Evolutionary conservation across 1,139 yeast species (phyloP).

Genomic region (Sugiyamaella japonica): DNA sequence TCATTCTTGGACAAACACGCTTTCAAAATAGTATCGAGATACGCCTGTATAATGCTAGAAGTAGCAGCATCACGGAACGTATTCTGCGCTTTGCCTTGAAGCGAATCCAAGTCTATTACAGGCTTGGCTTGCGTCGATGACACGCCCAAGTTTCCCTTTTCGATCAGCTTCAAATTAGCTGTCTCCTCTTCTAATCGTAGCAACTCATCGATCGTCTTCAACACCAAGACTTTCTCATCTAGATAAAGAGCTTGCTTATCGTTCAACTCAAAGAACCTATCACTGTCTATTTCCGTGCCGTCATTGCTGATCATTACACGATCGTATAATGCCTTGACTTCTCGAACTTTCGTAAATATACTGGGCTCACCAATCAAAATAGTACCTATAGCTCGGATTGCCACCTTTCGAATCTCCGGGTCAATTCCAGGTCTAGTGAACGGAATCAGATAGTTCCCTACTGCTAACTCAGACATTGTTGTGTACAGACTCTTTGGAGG

Average conservation of each 20-base stretch:
- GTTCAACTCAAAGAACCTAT: not conserved
- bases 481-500: constrained; percentile 47
- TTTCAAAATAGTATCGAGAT: constrained; percentile 5
- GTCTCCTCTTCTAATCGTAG: constrained; percentile 47
- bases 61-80: constrained; percentile 51
- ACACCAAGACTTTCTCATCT: constrained; percentile 50
- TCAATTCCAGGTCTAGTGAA: constrained; percentile 48
- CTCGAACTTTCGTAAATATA: constrained; percentile 56
- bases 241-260: constrained; percentile 17
- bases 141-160: constrained; percentile 22
- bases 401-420: constrained; percentile 47
- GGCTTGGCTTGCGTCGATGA: not conserved
- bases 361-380: constrained; percentile 63
- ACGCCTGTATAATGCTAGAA: constrained; percentile 46
- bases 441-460: constrained; percentile 56
- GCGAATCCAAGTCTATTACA: constrained; percentile 7
- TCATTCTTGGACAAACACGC: constrained; percentile 6
- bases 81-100: constrained; percentile 32
- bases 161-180: constrained; percentile 43
- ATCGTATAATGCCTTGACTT: constrained; percentile 54
- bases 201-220: constrained; percentile 58
- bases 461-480: constrained; percentile 50
- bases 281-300: constrained; percentile 1
- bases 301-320: constrained; percentile 43
- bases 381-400: constrained; percentile 56